Evolutionary conservation across 2,329 filamentous ascomycete species (phyloP), one percentile per base, ranked within the genome.

Genomic region (Penicillium brevicompactum): DNA sequence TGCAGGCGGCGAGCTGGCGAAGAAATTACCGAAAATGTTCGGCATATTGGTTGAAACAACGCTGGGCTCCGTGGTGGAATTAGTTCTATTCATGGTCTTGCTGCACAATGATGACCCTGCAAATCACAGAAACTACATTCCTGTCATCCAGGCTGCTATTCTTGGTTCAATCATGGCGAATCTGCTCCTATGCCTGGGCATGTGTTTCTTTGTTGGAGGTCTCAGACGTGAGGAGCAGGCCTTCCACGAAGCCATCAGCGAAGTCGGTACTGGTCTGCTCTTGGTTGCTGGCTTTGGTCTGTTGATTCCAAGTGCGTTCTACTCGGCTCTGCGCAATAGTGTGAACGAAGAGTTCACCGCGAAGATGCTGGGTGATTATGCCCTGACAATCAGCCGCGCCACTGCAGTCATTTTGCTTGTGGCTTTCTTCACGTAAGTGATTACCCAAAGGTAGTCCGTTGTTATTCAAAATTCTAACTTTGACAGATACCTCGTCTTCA

Each of bases 121-220:
- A 16, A 65, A 70, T 10, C 32, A 54, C 16, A 76, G 76, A n/a
- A 68, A 72, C 41, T 58, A 75, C 30, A 75, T 88, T 56, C 80
- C 82, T n/a, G 89, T 94, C 63, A 90, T 95, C 64, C 85, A 91
- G 68, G 90, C 90, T 50, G 91, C 91, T 24, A 92, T 95, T 52
- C 76, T 95, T 0, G 91, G 91, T 34, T 93, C 90, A 0, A 89
- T 95, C 43, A 73, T 96, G 32, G 90, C 91, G 11, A 95, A 91
- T 31, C 83, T 94, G 75, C 76, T 95, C 43, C 79, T 95, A 1
- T 95, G 91, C 63, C 75, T 95, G 24, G 91, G 91, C 0, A 68
- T 87, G 49, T 94, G 90, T 70, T 95, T 96, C 77, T 85, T 93
- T 58, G 82, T 86, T 21, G 90, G 90, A 40, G 91, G 91, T 8